Evolutionary conservation across 148 eudicot genomes (phyloP), one percentile per base, ranked within the genome.

Genomic region (Cornus suecica): DNA sequence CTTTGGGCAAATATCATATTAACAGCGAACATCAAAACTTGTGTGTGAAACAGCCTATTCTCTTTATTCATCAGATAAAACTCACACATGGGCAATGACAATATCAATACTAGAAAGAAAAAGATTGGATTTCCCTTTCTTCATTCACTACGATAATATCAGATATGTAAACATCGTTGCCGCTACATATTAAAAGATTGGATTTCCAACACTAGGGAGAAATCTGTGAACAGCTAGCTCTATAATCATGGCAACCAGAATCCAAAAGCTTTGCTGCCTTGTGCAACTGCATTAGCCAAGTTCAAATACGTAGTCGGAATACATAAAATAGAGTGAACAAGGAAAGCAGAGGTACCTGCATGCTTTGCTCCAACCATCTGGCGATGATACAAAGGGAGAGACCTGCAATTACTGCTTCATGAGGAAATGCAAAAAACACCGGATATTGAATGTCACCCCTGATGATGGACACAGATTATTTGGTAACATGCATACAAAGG

Each of bases 261-360:
- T 95, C 99, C 60, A 95, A 79, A 68, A 95, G 67, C 74, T 93
- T 96, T 78, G 97, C 99, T 15, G 97, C 98, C 86, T 92, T 94
- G 71, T 92, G 95, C 78, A 94, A 80, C 98, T 95, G 88, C 82
- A 87, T 10, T 13, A 48, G 34, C 29, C 32, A 73, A 28, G 54
- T 45, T 45, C 42, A 66, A 74, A 51, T 14, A 62, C 16, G 24
- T 3, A 71, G 34, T 69, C 32, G 73, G 37, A 45, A 37, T n/a
- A 60, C 34, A 51, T 15, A 75, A 18, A 10, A 48, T 51, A 51
- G 58, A n/a, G 34, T 27, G 28, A 51, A 20, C 58, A 63, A 72
- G 72, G 73, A 51, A 45, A 76, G 54, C 34, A 75, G 69, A 69
- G 24, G 66, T 83, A 96, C 99, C 97, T 96, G 98, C 65, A 87